These are phyloP conservation scores for Toxicodendron radicans DNA, from an alignment of 345 rosid genomes.

Conservation along the genomic window DNA sequence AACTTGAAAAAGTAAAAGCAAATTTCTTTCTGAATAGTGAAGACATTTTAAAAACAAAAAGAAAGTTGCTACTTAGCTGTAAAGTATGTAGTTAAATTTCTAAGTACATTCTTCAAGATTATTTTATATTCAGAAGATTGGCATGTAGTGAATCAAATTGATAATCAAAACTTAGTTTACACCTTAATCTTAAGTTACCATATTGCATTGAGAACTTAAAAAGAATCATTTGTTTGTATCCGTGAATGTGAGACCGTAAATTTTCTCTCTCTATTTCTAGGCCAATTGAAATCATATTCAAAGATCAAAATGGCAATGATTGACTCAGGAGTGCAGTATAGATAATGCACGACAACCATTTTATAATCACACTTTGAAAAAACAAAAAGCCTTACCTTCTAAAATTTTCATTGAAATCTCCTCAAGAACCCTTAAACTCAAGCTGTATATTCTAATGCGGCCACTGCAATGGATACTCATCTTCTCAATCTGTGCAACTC, in stretches of 20 bases:
- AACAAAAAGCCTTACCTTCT: not conserved
- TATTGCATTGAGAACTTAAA: not conserved
- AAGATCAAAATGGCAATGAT: not conserved
- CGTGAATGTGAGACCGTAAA: not conserved
- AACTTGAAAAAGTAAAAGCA: too few species aligned
- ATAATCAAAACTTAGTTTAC: not conserved
- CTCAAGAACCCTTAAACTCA: not conserved
- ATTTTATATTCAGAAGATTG: not conserved
- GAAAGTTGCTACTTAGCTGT: not conserved
- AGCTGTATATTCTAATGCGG: not conserved
- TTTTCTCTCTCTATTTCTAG: not conserved
- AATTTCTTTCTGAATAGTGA: too few species aligned
- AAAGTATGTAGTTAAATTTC: not conserved
- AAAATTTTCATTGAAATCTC: not conserved
- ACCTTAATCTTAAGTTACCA: not conserved
- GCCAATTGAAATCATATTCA: not conserved
- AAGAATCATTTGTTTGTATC: not conserved
- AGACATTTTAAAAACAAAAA: not conserved
- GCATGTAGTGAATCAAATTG: not conserved
- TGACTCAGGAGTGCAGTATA: not conserved
- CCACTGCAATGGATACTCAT: slow-evolving; percentile 12
- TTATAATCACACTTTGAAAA: not conserved
- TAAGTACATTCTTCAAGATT: not conserved
- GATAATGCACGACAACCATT: too few species aligned
- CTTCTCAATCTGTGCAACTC: not conserved